Percentiles rank a stretch among this genome's conserved stretches.
phyloP scores from a whole-genome alignment of 805 yeast species.

The Schwanniomyces vanrijiae region DNA sequence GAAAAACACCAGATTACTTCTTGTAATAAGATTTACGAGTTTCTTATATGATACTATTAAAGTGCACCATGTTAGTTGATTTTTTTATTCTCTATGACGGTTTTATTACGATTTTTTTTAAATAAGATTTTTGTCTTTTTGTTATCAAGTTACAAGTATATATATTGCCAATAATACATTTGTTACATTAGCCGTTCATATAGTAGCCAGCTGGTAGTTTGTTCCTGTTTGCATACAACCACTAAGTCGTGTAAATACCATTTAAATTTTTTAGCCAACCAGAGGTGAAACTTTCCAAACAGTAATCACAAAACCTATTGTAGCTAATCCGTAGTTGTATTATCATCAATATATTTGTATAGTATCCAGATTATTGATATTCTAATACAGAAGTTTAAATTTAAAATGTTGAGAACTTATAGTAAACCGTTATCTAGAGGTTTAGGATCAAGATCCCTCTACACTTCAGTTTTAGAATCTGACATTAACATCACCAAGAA shows the following conservation, averaged over 20 bases:
- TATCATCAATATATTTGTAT: neutral
- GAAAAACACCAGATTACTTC: constrained; percentile 97
- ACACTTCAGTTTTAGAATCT: constrained; percentile 43
- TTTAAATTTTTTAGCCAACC: neutral
- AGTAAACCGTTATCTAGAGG: constrained; percentile 13
- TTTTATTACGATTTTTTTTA: constrained; percentile 6
- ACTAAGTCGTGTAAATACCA: neutral
- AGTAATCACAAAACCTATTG: constrained; percentile 1
- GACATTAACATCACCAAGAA: constrained; percentile 71
- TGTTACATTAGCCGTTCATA: neutral
- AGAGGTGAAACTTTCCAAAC: constrained; percentile 2
- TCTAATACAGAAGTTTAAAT: neutral
- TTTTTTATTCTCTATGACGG: constrained; percentile 6
- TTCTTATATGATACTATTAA: constrained; percentile 1
- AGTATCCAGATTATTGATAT: neutral
- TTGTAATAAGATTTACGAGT: constrained; percentile 37
- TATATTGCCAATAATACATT: neutral
- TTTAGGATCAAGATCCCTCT: constrained; percentile 29
- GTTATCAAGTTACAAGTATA: neutral
- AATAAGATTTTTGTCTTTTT: constrained; percentile 4
- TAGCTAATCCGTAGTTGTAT: neutral
- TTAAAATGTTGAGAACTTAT: constrained; percentile 26
- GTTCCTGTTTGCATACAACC: neutral
- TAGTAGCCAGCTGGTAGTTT: too few relatives aligned
- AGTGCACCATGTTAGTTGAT: neutral